A percentile compares a stretch with the other conserved stretches of the same genome.
phyloP scores from a whole-genome alignment of 768 basidiomycete species.

The Suillus brevipes region DNA sequence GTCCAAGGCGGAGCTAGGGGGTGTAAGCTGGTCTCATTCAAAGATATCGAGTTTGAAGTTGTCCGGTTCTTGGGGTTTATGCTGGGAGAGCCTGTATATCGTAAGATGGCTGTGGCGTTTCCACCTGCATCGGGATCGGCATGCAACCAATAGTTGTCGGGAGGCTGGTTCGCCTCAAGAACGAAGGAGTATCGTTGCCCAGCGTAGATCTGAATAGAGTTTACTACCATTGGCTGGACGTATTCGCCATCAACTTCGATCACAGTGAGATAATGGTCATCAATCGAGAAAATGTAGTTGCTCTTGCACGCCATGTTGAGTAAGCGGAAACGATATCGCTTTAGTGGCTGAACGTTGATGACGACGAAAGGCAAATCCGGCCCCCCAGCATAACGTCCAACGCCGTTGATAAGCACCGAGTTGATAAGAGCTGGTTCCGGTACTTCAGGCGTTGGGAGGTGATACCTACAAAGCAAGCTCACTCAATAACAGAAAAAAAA shows the following conservation, averaged over 20 bases:
- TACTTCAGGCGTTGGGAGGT: not conserved
- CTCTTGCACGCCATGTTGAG: constrained; percentile 46
- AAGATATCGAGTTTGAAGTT: not conserved
- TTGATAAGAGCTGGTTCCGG: not conserved
- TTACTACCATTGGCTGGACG: constrained; percentile 37
- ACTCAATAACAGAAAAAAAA: not conserved
- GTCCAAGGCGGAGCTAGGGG: not conserved
- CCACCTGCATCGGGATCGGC: constrained; percentile 36
- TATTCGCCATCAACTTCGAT: constrained; percentile 49
- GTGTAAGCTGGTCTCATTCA: not conserved
- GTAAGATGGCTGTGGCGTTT: constrained; percentile 45
- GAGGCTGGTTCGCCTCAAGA: constrained; percentile 35
- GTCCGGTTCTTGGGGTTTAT: constrained; percentile 34
- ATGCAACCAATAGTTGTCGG: constrained; percentile 46
- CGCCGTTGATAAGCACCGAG: constrained; percentile 37
- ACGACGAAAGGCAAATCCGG: constrained; percentile 35
- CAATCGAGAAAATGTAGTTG: constrained; percentile 45
- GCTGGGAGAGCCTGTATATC: constrained; percentile 40
- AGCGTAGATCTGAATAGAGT: constrained; percentile 44
- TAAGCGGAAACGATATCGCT: constrained; percentile 41
- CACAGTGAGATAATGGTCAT: constrained; percentile 44
- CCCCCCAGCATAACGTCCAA: constrained; percentile 37
- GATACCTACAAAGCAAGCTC: not conserved
- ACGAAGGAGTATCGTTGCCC: constrained; percentile 57
- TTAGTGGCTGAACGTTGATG: constrained; percentile 33